Base-by-base conservation (phyloP, 106 monocot genomes). In the Phalaenopsis equestris region DNA sequence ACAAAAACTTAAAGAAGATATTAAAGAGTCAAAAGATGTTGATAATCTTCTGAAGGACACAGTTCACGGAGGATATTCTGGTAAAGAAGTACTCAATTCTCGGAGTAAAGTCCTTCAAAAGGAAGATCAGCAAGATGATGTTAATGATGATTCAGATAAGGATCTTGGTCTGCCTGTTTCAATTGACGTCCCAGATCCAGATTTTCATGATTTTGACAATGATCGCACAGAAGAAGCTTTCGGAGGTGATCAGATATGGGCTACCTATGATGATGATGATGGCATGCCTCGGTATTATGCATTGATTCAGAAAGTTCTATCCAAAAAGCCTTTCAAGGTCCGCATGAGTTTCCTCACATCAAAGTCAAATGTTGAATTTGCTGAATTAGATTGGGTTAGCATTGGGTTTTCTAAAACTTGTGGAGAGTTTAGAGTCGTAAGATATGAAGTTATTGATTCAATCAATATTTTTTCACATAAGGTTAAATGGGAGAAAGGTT, bases 221-320 rank as follows among this genome's bases (percentile, higher is more conserved):
- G 84, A 89, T 79, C 92, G 92, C 41, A 79, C 85, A 36, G 89
- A 92, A 80, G 55, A 52, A 77, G 74, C 87, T 47, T 87, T 89
- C 79, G 75, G 74, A 17, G 72, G 79, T 39, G 89, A 89, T 76
- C 83, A 92, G 74, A 77, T 92, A 73, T 92, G 92, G 92, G 89
- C 89, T 77, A 86, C 84, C 43, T 92, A 92, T 84, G 92, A 92
- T 77, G 75, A 86, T 80, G 89, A 89, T 82, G 92, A 92, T 89
- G 87, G 86, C 3, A 92, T 92, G 89, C 92, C 92, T 39, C 85
- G 92, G 2, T 87, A 81, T 68, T 92, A 92, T 86, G 87, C 75
- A 0, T 41, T 92, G 42, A 76, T 92, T 72, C 92, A 92, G 75
- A 92, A 92, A 84, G 92, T 92, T 55, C 30, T 89, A 52, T 92